Percentiles rank a stretch among this genome's conserved stretches.
These are phyloP conservation scores for Phycomyces nitens DNA, from an alignment of 192 early-diverging fungal genomes.

Conservation along the genomic window DNA sequence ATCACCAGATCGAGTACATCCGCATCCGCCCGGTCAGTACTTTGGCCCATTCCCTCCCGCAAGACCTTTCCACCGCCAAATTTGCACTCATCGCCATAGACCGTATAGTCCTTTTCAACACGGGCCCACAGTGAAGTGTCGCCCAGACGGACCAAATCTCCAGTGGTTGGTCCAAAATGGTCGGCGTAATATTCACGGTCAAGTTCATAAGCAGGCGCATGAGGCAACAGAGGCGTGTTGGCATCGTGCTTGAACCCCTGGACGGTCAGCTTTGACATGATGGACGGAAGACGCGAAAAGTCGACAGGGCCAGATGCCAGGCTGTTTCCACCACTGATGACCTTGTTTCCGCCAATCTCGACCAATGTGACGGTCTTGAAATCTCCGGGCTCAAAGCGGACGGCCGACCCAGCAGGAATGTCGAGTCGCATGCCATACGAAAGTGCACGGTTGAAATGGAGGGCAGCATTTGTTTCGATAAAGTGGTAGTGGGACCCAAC, in stretches of 20 bases:
- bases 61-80: conserved; percentile 96
- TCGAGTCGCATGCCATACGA: conserved; percentile 88
- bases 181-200: conserved; percentile 81
- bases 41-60: conserved; percentile 95
- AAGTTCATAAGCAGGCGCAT: conserved; percentile 60
- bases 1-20: conserved; percentile 92
- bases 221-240: conserved; percentile 42
- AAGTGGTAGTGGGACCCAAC: conserved; percentile 95
- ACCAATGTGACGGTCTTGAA: conserved; percentile 79
- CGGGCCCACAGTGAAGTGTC: conserved; percentile 83
- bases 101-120: conserved; percentile 86
- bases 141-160: conserved; percentile 83
- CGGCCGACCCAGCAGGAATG: conserved; percentile 90
- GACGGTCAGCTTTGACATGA: conserved; percentile 46
- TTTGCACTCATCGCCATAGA: conserved; percentile 94
- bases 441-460: conserved; percentile 79
- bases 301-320: conserved; percentile 75
- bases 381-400: conserved; percentile 96
- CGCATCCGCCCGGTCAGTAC: conserved; percentile 53
- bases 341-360: conserved; percentile 75
- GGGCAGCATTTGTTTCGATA: conserved; percentile 81
- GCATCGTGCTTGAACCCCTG: conserved; percentile 68
- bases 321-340: conserved; percentile 83
- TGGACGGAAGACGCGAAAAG: conserved; percentile 38
- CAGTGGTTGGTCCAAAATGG: conserved; percentile 90